Conservation (phyloP, 768 basidiomycete genomes). For the Lepiota venenata region DNA sequence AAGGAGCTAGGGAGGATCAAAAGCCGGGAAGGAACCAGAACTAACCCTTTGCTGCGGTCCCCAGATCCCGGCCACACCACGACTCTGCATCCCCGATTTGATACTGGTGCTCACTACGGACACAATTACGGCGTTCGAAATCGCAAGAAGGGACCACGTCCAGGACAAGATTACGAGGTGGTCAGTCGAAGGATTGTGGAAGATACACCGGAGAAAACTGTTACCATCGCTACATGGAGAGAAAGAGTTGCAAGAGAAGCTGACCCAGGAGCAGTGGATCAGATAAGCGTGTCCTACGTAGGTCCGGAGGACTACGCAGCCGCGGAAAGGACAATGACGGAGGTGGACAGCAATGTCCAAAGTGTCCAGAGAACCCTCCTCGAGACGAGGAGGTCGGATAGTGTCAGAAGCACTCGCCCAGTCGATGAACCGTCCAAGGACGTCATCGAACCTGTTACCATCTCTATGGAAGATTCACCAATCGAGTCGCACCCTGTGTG, state of each 20-base stretch:
- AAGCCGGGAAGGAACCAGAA: constrained; percentile 9
- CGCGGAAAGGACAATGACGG: constrained; percentile 12
- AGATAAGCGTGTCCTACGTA: constrained; percentile 45
- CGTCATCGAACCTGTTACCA: neutral
- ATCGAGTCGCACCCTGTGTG: constrained; percentile 7
- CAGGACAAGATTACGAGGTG: constrained; percentile 41
- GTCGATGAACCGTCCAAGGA: constrained; percentile 10
- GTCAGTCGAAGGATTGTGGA: constrained; percentile 39
- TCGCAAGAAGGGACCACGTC: constrained; percentile 16
- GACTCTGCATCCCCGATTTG: constrained; percentile 16
- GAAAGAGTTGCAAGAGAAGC: constrained; percentile 46
- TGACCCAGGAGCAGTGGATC: constrained; percentile 30
- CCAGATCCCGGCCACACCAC: neutral
- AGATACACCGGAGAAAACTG: constrained; percentile 47
- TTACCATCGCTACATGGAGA: constrained; percentile 55
- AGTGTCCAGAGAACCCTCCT: constrained; percentile 6
- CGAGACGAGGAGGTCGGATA: constrained; percentile 8
- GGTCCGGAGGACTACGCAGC: constrained; percentile 25
- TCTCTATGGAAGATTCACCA: neutral
- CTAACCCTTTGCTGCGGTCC: constrained; percentile 1
- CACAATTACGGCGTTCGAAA: constrained; percentile 6
- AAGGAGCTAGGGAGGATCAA: constrained; percentile 15
- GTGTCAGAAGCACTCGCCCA: constrained; percentile 8
- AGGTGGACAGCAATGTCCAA: constrained; percentile 10
- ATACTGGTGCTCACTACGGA: constrained; percentile 14